phyloP scores from a whole-genome alignment of 495 filamentous ascomycete genomes.

The Trichocladium uniseriatum region DNA sequence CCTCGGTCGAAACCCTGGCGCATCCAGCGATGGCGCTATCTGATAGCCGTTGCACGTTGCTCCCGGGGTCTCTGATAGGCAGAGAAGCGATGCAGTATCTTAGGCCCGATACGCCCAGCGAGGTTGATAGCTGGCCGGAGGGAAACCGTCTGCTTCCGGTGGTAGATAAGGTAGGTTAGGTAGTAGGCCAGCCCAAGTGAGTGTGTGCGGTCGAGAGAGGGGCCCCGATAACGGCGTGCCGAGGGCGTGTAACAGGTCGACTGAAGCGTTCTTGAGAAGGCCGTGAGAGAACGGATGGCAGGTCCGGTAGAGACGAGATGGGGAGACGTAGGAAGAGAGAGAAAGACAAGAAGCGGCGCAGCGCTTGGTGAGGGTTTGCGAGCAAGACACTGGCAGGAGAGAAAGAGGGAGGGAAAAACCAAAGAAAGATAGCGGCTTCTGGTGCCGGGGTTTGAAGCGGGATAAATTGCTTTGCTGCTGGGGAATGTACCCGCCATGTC shows the following conservation, averaged over 20 bases:
- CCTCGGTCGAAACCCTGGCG: constrained; percentile 23
- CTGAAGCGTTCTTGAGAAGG: background rate
- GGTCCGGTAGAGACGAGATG: background rate
- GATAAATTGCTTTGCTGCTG: constrained; percentile 24
- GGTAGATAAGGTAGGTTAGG: constrained; percentile 10
- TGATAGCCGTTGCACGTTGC: constrained; percentile 16
- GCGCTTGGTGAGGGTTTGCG: constrained; percentile 2
- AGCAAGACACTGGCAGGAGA: too few relatives aligned
- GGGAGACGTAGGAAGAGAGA: background rate
- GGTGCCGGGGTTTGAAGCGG: constrained; percentile 23
- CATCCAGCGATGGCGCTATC: constrained; percentile 24
- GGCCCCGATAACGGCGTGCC: constrained; percentile 7
- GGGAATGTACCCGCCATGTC: constrained; percentile 10
- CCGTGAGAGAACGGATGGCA: background rate
- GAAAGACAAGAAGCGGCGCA: background rate
- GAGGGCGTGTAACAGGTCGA: background rate
- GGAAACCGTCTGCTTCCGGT: constrained; percentile 11
- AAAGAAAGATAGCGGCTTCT: constrained; percentile 19
- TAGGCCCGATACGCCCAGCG: background rate
- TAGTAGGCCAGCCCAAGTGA: too few relatives aligned
- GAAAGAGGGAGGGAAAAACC: constrained; percentile 3
- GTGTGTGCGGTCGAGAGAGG: background rate
- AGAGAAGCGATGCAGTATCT: constrained; percentile 18
- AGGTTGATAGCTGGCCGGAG: too few relatives aligned
- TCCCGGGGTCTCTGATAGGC: constrained; percentile 21